Base-by-base conservation (phyloP, 768 basidiomycete genomes). In the Termitomyces sp. region DNA sequence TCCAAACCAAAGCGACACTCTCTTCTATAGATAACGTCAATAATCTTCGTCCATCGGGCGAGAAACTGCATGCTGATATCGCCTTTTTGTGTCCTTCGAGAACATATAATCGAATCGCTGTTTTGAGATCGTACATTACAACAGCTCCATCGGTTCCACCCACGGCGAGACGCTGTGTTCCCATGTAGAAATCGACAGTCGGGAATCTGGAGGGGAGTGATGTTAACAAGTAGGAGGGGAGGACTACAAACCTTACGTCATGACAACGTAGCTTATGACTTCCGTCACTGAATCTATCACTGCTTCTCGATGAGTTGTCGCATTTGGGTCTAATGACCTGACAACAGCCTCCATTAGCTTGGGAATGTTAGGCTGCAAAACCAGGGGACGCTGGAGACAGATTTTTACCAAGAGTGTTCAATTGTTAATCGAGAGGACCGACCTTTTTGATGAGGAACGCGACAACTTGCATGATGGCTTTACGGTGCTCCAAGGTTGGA, bases 81-180 rank as follows among this genome's bases (percentile, higher is more conserved):
- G 79, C 76, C 64, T 87, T 85, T 66, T 84, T 85, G 73, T 98
- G 95, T 0, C 92, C 88, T 62, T 98, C 95, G 11, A 99, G 82
- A 0, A 99, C 90, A 64, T 98, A 99, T 14, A 98, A 75, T 11
- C 97, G 83, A 0, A 90, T 98, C 0, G 94, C 95, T 0, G 94
- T 93, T 70, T 98, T 97, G 51, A 98, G 79, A 66, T 98, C 97
- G 65, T 97, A 98, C 87, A 97, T 93, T 55, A 93, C 79, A 51
- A 94, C 85, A 0, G 94, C 93, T 0, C 96, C 97, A 71, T 99
- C 97, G 54, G 82, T 84, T 0, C 95, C 96, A 0, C 97, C 97
- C 0, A 98, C 93, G 0, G 90, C 92, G 4, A 98, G 81, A 14
- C 91, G 85, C 66, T 99, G 97, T 1, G 82, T 85, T 2, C 78